These are phyloP conservation scores for Suillus subaureus DNA, from an alignment of 768 basidiomycete species.

Conservation along the genomic window DNA sequence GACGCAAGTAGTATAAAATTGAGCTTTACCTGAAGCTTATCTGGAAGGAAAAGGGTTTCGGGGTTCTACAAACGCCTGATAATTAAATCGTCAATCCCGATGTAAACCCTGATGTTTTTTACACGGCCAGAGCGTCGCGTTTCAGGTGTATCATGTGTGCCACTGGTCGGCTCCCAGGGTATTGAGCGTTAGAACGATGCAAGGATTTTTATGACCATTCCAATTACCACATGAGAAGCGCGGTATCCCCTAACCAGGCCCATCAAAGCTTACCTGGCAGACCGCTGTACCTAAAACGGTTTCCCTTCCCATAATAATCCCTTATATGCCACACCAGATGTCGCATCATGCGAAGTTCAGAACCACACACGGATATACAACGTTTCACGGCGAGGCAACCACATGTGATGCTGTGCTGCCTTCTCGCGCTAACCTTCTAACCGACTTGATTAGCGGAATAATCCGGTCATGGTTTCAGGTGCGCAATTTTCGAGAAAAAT, in stretches of 20 bases:
- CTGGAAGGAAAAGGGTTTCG: background rate
- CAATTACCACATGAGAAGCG: background rate
- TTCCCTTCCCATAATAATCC: background rate
- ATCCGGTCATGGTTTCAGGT: background rate
- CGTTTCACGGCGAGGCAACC: background rate
- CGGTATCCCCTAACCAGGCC: background rate
- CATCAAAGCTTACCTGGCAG: background rate
- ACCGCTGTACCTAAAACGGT: background rate
- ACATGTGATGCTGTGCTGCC: background rate
- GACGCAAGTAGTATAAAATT: background rate
- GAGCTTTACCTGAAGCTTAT: background rate
- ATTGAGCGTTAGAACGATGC: background rate
- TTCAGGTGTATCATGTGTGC: background rate
- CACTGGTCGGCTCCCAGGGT: background rate
- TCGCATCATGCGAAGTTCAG: conserved; percentile 2
- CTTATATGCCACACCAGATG: background rate
- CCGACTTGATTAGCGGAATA: background rate
- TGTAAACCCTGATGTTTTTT: background rate
- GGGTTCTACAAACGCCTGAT: conserved; percentile 2
- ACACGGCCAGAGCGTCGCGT: background rate
- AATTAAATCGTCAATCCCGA: background rate
- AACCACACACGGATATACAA: background rate
- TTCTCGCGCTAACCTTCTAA: background rate
- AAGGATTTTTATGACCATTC: background rate
- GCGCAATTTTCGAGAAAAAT: background rate